A percentile compares a stretch with the other conserved stretches of the same genome.
Evolutionary conservation across 2,329 filamentous ascomycete species (phyloP).

Genomic region (Boeremia exigua): DNA sequence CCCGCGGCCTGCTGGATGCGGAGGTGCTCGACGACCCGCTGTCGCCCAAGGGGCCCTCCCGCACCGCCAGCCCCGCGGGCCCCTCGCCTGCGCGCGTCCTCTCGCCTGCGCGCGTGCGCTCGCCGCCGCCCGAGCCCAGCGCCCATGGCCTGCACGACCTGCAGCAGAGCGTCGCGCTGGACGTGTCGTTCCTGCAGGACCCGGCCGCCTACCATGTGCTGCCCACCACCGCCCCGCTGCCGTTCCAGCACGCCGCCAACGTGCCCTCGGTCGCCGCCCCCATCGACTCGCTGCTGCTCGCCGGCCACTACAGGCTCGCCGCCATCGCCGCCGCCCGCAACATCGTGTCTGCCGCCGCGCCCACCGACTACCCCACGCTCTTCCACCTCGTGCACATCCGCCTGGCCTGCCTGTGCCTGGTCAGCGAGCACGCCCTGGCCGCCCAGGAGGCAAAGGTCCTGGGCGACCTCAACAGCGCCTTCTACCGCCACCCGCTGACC

Average conservation of each 20-base stretch:
- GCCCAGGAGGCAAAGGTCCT: constrained; percentile 68
- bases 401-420: constrained; percentile 80
- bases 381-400: constrained; percentile 82
- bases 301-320: constrained; percentile 80
- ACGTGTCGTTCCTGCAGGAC: constrained; percentile 68
- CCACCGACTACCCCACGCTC: constrained; percentile 69
- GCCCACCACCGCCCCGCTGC: constrained; percentile 64
- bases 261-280: constrained; percentile 66
- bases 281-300: constrained; percentile 70
- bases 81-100: not conserved
- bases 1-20: constrained; percentile 73
- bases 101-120: constrained; percentile 5
- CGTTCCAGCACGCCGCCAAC: constrained; percentile 73
- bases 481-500: constrained; percentile 57
- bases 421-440: constrained; percentile 65
- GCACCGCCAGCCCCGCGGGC: not conserved
- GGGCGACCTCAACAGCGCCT: constrained; percentile 66
- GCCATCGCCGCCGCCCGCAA: constrained; percentile 71
- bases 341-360: constrained; percentile 58
- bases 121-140: constrained; percentile 34
- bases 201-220: constrained; percentile 85
- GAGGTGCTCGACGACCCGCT: constrained; percentile 11
- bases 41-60: not conserved
- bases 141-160: not conserved
- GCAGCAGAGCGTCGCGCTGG: constrained; percentile 1